These are phyloP conservation scores for Candida saitoana DNA, from an alignment of 805 yeast species.

Conservation along the genomic window DNA sequence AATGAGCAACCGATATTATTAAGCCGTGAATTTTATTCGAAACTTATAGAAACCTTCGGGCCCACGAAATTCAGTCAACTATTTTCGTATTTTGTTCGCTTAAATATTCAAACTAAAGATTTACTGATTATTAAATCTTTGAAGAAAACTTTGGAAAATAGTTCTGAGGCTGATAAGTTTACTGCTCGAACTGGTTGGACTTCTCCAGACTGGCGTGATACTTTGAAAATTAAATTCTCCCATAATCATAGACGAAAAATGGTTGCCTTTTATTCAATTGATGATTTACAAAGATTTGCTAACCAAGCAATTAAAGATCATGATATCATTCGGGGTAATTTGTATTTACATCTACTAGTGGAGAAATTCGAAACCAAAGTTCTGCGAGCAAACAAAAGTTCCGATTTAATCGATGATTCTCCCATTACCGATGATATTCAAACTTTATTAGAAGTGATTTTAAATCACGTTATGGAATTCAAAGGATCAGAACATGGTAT, in stretches of 20 bases:
- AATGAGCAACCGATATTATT: constrained; percentile 22
- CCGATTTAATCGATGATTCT: constrained; percentile 11
- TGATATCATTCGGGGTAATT: constrained; percentile 29
- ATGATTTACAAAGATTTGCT: constrained; percentile 22
- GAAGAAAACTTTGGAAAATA: constrained; percentile 21
- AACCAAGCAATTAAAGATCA: constrained; percentile 18
- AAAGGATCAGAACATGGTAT: constrained; percentile 32
- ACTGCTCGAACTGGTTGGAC: constrained; percentile 34
- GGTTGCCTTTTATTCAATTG: constrained; percentile 27
- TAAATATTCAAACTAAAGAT: constrained; percentile 30
- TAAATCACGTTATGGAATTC: constrained; percentile 33
- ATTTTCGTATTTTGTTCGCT: constrained; percentile 26
- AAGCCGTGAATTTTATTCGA: constrained; percentile 11
- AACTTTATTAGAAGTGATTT: constrained; percentile 23
- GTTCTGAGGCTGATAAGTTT: constrained; percentile 29
- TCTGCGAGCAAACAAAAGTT: constrained; percentile 4
- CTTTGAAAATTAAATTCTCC: constrained; percentile 14
- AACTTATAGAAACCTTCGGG: constrained; percentile 17
- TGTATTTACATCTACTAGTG: constrained; percentile 34
- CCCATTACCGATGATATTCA: constrained; percentile 19
- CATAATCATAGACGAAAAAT: constrained; percentile 21
- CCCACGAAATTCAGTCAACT: constrained; percentile 17
- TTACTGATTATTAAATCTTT: constrained; percentile 12
- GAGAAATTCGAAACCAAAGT: constrained; percentile 32
- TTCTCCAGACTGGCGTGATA: constrained; percentile 36